Percentiles rank a stretch among this genome's conserved stretches.
These are phyloP conservation scores for Phytophthora sp. DNA, from an alignment of 352 stramenopile species.

Conservation along the genomic window DNA sequence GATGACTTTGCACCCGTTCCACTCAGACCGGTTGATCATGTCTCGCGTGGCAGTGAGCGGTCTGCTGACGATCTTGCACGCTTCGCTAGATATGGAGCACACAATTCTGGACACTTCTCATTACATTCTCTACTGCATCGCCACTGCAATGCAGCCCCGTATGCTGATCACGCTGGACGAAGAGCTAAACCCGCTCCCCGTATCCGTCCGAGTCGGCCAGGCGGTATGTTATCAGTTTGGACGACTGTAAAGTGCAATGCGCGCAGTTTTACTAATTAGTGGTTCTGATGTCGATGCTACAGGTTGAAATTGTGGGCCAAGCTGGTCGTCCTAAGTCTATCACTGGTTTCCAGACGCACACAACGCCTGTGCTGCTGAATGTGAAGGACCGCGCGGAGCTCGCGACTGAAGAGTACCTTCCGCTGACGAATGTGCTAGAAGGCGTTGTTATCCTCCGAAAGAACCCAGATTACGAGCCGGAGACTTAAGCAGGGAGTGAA, in stretches of 20 bases:
- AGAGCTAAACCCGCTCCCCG: constrained; percentile 95
- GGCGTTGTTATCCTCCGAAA: constrained; percentile 98
- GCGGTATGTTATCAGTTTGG: constrained; percentile 79
- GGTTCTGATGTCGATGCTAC: too few relatives aligned
- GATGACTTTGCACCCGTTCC: constrained; percentile 97
- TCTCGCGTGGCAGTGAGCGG: constrained; percentile 93
- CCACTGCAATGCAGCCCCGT: constrained; percentile 97
- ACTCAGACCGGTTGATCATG: constrained; percentile 95
- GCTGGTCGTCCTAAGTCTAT: constrained; percentile 99
- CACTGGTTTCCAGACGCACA: constrained; percentile 99
- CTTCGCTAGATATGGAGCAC: constrained; percentile 97
- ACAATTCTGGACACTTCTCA: constrained; percentile 98
- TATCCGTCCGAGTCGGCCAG: constrained; percentile 99
- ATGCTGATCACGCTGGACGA: constrained; percentile 99
- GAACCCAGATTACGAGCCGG: constrained; percentile 93
- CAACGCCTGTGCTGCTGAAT: constrained; percentile 97
- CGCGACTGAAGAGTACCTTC: constrained; percentile 97
- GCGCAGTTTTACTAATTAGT: too few relatives aligned
- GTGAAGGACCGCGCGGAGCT: constrained; percentile 98
- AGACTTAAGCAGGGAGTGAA: constrained; percentile 57
- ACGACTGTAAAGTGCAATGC: too few relatives aligned
- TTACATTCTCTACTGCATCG: constrained; percentile 98
- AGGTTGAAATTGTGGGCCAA: constrained; percentile 99
- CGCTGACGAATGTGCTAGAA: constrained; percentile 97
- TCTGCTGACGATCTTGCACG: constrained; percentile 96